phyloP scores from a whole-genome alignment of 257 asterid species.

The Agastache rugosa region DNA sequence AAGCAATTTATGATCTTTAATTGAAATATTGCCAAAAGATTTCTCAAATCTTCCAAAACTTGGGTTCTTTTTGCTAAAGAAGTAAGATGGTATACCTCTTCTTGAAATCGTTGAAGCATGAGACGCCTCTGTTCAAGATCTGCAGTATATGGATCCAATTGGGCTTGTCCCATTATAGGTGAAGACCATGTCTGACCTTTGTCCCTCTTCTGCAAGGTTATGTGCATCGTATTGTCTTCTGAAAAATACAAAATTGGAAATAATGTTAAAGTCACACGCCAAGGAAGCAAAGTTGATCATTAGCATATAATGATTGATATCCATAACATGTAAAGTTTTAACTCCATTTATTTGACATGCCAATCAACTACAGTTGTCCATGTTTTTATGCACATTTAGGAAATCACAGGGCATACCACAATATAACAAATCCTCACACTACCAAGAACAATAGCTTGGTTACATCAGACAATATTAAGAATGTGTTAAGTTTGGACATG shows the following conservation, averaged over 20 bases:
- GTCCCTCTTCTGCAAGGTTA: constrained; percentile 95
- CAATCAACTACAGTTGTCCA: neutral
- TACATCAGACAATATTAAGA: neutral
- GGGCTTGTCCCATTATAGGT: constrained; percentile 83
- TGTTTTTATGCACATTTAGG: neutral
- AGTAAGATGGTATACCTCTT: constrained; percentile 65
- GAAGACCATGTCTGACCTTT: constrained; percentile 96
- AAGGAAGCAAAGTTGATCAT: constrained; percentile 10
- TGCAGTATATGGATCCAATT: constrained; percentile 80
- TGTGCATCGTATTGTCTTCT: constrained; percentile 92
- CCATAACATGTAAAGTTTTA: neutral
- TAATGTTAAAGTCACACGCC: neutral
- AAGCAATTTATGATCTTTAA: neutral
- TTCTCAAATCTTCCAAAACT: too few species aligned
- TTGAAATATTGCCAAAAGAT: neutral
- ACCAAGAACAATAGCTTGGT: neutral
- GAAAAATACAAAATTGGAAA: constrained; percentile 39
- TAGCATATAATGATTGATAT: neutral
- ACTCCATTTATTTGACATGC: constrained; percentile 9
- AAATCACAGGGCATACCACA: neutral
- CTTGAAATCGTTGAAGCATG: constrained; percentile 98
- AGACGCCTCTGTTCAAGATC: constrained; percentile 95
- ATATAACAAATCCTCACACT: neutral
- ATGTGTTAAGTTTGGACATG: neutral
- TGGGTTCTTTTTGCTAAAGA: constrained; percentile 10